phyloP scores from a whole-genome alignment of 1,284 basidiomycete genomes.

The Moesziomyces globuligerus region DNA sequence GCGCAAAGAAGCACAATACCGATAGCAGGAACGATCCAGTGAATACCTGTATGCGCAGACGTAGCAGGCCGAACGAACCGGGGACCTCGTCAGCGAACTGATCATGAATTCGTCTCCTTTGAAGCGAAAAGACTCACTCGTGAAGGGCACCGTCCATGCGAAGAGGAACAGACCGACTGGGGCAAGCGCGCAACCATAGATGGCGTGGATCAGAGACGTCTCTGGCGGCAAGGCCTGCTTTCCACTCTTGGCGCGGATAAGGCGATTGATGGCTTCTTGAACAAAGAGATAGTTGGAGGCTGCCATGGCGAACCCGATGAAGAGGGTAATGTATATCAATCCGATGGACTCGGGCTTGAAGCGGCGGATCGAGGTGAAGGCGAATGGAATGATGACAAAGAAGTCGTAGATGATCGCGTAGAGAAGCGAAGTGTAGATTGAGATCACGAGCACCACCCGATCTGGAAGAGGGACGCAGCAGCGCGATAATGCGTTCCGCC shows the following conservation, averaged over 20 bases:
- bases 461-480: too few relatives aligned
- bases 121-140: constrained; percentile 8
- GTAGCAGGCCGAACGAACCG: not conserved
- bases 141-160: constrained; percentile 34
- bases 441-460: constrained; percentile 41
- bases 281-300: constrained; percentile 21
- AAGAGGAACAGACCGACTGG: constrained; percentile 34
- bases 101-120: too few relatives aligned
- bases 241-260: constrained; percentile 24
- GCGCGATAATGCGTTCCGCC: too few relatives aligned
- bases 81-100: too few relatives aligned
- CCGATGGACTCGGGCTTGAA: constrained; percentile 36
- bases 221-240: constrained; percentile 24
- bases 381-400: constrained; percentile 45
- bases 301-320: constrained; percentile 40
- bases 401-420: constrained; percentile 50
- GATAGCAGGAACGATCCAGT: constrained; percentile 40
- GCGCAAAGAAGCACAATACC: constrained; percentile 35
- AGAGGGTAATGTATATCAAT: constrained; percentile 35
- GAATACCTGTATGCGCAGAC: constrained; percentile 15
- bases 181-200: constrained; percentile 34
- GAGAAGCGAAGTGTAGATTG: constrained; percentile 40
- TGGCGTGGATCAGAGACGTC: constrained; percentile 31
- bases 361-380: constrained; percentile 36
- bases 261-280: constrained; percentile 28